Evolutionary conservation across 2,329 filamentous ascomycete species (phyloP).

Genomic region (Xylaria sp.): DNA sequence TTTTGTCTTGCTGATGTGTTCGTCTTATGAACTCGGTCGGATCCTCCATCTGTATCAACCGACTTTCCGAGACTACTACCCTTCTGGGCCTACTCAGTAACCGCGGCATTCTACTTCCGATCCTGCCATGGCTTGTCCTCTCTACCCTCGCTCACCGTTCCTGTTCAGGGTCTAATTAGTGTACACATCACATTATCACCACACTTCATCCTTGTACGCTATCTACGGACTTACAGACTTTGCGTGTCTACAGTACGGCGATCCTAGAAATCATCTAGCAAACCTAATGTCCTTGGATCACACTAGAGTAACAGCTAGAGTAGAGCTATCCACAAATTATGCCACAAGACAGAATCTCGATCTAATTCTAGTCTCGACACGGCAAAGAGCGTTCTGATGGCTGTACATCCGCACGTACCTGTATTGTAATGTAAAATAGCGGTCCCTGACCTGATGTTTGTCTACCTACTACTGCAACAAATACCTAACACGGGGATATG

Average conservation of each 20-base stretch:
- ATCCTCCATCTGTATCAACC: background rate
- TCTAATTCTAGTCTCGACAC: background rate
- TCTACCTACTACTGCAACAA: too few relatives aligned
- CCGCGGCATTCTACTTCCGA: background rate
- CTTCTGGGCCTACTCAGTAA: background rate
- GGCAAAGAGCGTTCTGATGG: constrained; percentile 2
- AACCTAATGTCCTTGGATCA: background rate
- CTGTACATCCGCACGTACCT: background rate
- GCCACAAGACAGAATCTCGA: background rate
- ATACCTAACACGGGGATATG: too few relatives aligned
- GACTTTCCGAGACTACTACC: background rate
- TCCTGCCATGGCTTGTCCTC: background rate
- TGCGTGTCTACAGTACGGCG: too few relatives aligned
- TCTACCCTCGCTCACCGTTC: background rate
- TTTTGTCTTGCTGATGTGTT: background rate
- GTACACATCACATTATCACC: too few relatives aligned
- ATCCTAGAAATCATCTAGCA: too few relatives aligned
- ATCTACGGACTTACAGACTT: too few relatives aligned
- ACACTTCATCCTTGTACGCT: too few relatives aligned
- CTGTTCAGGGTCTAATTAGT: too few relatives aligned
- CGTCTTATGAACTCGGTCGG: background rate
- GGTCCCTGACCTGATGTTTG: too few relatives aligned
- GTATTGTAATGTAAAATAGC: too few relatives aligned
- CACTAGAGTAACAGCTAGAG: too few relatives aligned
- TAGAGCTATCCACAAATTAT: background rate